These are phyloP conservation scores for Beta lomatogona DNA, from an alignment of 179 eudicot genomes.

Conservation along the genomic window DNA sequence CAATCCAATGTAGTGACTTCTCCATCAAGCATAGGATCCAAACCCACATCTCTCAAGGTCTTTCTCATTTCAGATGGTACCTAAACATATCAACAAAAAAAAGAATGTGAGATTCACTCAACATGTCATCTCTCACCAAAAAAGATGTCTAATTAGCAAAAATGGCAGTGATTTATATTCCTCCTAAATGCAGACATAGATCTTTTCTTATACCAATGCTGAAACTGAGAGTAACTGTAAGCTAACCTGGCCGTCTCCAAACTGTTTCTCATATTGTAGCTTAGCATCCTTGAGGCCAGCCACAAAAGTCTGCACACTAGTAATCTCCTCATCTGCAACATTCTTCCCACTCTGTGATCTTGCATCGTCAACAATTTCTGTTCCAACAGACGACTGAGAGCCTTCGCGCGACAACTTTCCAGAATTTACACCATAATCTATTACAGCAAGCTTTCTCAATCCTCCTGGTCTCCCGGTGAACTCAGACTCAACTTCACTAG, in stretches of 20 bases:
- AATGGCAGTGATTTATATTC: not conserved
- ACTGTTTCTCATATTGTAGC: slow-evolving; percentile 57
- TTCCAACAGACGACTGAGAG: slow-evolving; percentile 56
- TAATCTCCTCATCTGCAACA: slow-evolving; percentile 36
- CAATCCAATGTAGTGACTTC: slow-evolving; percentile 43
- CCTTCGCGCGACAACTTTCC: slow-evolving; percentile 48
- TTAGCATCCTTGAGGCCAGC: slow-evolving; percentile 48
- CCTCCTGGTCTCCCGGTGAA: slow-evolving; percentile 53
- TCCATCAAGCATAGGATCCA: slow-evolving; percentile 47
- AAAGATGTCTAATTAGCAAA: not conserved
- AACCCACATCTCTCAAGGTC: slow-evolving; percentile 49
- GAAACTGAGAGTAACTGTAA: not conserved
- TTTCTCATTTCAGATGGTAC: slow-evolving; percentile 42
- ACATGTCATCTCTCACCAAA: not conserved
- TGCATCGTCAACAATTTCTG: slow-evolving; percentile 43
- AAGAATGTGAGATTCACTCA: not conserved
- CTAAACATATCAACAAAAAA: slow-evolving; percentile 27
- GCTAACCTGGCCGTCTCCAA: slow-evolving; percentile 50
- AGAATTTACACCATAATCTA: slow-evolving; percentile 45
- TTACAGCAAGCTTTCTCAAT: slow-evolving; percentile 41
- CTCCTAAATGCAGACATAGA: not conserved
- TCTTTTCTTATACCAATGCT: not conserved
- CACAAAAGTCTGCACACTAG: slow-evolving; percentile 50
- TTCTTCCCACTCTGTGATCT: slow-evolving; percentile 40
- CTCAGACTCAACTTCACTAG: slow-evolving; percentile 50